A percentile compares a stretch with the other conserved stretches of the same genome.
These are phyloP conservation scores for Naganishia onofrii DNA, from an alignment of 768 basidiomycete genomes.

Conservation along the genomic window DNA sequence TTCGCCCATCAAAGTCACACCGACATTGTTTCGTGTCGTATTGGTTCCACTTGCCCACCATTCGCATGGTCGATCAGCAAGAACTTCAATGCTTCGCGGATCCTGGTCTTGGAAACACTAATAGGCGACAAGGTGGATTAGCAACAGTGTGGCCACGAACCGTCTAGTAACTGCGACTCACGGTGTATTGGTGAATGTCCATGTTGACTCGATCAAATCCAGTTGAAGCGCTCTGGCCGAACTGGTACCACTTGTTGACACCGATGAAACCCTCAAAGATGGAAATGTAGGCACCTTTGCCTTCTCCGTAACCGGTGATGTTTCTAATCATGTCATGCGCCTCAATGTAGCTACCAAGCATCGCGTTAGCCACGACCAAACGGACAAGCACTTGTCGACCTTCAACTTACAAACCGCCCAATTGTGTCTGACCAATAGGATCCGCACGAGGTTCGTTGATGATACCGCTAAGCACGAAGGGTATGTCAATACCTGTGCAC, in stretches of 20 bases:
- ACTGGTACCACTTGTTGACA: conserved; percentile 57
- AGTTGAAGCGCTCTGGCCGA: conserved; percentile 48
- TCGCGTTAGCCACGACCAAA: neutral
- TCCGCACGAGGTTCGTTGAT: conserved; percentile 51
- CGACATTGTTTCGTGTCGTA: conserved; percentile 38
- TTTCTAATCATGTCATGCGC: conserved; percentile 62
- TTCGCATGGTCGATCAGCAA: conserved; percentile 40
- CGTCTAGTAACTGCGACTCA: neutral
- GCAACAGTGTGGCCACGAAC: neutral
- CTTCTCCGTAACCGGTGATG: conserved; percentile 71
- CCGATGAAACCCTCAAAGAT: conserved; percentile 68
- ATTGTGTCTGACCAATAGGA: conserved; percentile 39
- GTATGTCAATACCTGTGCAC: neutral
- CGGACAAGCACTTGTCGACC: neutral
- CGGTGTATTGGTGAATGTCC: conserved; percentile 47
- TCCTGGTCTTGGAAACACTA: conserved; percentile 43
- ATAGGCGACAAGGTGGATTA: neutral
- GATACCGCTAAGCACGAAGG: conserved; percentile 36
- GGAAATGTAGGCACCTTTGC: conserved; percentile 61
- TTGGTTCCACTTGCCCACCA: conserved; percentile 45
- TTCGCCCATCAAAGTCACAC: conserved; percentile 45
- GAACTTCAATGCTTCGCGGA: conserved; percentile 31
- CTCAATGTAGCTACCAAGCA: conserved; percentile 48
- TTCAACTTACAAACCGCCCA: conserved; percentile 46
- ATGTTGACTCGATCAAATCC: conserved; percentile 40